Conservation (phyloP, 441 rosid genomes). For the Corymbia citriodora region DNA sequence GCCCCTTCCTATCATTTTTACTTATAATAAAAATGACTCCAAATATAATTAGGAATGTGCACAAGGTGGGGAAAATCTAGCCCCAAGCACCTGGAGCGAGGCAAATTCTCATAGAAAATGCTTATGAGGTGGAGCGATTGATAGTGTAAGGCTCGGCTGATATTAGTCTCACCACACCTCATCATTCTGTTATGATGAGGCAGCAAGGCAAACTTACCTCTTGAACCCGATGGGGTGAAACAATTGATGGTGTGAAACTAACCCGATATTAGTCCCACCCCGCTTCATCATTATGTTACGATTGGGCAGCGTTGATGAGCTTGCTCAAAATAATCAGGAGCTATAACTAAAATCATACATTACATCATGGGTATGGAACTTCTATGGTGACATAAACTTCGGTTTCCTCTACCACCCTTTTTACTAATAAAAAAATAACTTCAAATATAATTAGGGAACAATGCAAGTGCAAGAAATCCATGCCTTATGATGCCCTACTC, state of each 20-base stretch:
- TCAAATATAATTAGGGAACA: background rate
- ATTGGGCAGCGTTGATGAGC: accelerated
- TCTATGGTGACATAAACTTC: background rate
- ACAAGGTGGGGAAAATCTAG: background rate
- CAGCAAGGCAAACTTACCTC: accelerated
- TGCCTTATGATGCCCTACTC: accelerated
- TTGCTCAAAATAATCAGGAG: background rate
- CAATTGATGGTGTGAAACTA: background rate
- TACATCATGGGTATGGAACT: accelerated
- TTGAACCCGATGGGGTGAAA: accelerated
- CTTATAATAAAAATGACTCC: background rate
- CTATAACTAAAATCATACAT: background rate
- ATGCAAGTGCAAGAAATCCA: accelerated
- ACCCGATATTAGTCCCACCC: background rate
- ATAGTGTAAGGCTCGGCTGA: background rate
- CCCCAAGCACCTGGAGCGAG: background rate
- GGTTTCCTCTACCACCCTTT: background rate
- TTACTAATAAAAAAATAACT: background rate
- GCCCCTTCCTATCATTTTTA: background rate
- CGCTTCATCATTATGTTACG: background rate
- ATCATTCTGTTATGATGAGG: background rate
- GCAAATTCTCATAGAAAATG: background rate
- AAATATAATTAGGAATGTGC: background rate
- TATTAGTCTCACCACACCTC: background rate
- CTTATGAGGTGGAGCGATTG: background rate